Base-by-base conservation (phyloP, 225 moss, liverwort and hornwort species). In the Physcomitrium patens region DNA sequence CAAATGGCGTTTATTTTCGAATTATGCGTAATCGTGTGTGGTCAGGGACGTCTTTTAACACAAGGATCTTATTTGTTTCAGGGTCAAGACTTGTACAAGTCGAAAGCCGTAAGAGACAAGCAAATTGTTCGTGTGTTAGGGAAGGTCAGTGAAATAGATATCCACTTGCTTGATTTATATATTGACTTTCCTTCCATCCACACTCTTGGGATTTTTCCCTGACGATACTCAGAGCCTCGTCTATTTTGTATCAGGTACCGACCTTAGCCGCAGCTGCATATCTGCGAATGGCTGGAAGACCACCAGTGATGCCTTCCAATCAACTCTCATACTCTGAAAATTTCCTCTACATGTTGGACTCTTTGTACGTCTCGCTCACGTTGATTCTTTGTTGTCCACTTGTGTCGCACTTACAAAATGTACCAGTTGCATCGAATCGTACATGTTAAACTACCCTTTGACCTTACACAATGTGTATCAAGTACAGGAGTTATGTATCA, bases 301-400 rank as follows among this genome's bases (percentile, higher is more conserved):
- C 91, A 9, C 87, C 94, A 66, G 94, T 94, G 67, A 64, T 84
- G 71, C 91, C 94, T 41, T 83, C 85, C 7, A 89, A 72, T 60
- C 80, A 78, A 47, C 88, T 94, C 20, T 85, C 91, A 50, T 94
- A 94, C 69, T 79, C 91, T 1, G 94, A 94, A 76, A 94, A 94
- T 54, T 94, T 94, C 64, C 82, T 94, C 20, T 94, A 91, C 80
- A 94, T 94, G 94, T 78, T 94, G 50, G 94, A 94, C 82, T 91
- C 94, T 55, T 62, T 90, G 94, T 94, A 72, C 26, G 81, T 47
- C 56, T 41, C 42, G 13, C 45, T 27, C 28, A 63, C 28, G 55
- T 77, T 9, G 44, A 12, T 70, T 43, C 44, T 42, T 67, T 53
- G 23, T 51, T 69, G 2, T 51, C 55, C 19, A n/a, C 74, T 45